Percentiles rank a stretch among this genome's conserved stretches.
phyloP scores from a whole-genome alignment of 371 early-diverging fungal species.

The Rhizopus microsporus region DNA sequence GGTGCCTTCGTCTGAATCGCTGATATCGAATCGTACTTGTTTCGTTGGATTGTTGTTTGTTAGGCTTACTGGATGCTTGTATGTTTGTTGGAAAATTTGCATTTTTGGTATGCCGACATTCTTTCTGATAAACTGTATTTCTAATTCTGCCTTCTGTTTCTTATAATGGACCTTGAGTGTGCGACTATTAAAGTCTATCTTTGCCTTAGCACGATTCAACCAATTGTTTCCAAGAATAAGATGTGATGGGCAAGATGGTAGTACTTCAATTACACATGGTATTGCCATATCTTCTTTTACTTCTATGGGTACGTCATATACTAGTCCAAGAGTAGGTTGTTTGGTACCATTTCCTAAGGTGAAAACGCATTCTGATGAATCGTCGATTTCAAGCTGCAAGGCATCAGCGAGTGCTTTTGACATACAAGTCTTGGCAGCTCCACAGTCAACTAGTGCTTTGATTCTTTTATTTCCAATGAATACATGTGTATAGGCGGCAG shows the following conservation, averaged over 20 bases:
- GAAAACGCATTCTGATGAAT: background rate
- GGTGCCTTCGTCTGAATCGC: background rate
- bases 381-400: background rate
- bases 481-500: background rate
- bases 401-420: conserved; percentile 7
- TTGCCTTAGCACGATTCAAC: conserved; percentile 1
- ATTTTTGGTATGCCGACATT: too few relatives aligned
- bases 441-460: conserved; percentile 2
- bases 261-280: conserved; percentile 2
- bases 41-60: background rate
- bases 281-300: background rate
- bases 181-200: background rate
- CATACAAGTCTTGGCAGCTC: conserved; percentile 4
- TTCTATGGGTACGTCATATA: conserved; percentile 6
- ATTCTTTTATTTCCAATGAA: background rate
- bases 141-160: background rate
- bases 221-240: conserved; percentile 4
- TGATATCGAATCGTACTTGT: background rate
- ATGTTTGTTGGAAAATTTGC: background rate
- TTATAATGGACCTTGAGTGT: conserved; percentile 1
- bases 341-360: conserved; percentile 11
- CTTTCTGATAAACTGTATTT: background rate
- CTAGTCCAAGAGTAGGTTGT: conserved; percentile 8
- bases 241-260: conserved; percentile 4
- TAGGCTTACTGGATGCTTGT: background rate